phyloP scores from a whole-genome alignment of 768 basidiomycete species.

The Cantharellus anzutake region DNA sequence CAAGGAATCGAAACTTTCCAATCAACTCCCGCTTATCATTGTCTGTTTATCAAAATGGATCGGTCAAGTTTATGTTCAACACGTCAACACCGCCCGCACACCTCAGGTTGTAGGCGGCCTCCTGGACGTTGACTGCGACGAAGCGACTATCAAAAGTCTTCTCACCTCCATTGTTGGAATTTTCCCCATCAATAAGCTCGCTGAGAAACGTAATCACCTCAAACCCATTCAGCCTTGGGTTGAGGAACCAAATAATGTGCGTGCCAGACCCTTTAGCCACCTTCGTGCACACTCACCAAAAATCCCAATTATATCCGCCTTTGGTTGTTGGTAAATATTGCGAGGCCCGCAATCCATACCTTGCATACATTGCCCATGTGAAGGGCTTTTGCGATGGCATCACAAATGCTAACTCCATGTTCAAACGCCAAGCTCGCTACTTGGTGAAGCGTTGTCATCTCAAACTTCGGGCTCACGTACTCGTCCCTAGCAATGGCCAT shows the following conservation, averaged over 20 bases:
- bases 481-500: constrained; percentile 73
- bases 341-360: constrained; percentile 92
- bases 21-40: constrained; percentile 96
- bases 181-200: constrained; percentile 95
- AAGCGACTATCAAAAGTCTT: constrained; percentile 85
- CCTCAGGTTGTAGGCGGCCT: constrained; percentile 95
- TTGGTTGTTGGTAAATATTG: constrained; percentile 98
- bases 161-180: constrained; percentile 87
- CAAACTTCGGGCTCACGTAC: constrained; percentile 93
- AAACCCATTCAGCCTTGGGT: constrained; percentile 97
- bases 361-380: constrained; percentile 97
- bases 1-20: constrained; percentile 90
- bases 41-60: constrained; percentile 98
- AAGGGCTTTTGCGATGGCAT: constrained; percentile 99
- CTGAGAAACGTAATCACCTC: constrained; percentile 86
- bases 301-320: constrained; percentile 87
- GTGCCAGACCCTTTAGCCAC: constrained; percentile 15
- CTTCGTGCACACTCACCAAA: constrained; percentile 6
- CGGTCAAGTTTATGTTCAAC: constrained; percentile 91
- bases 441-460: constrained; percentile 88
- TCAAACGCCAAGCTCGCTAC: constrained; percentile 98
- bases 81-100: constrained; percentile 91
- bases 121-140: constrained; percentile 96
- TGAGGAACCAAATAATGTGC: constrained; percentile 87
- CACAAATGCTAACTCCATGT: constrained; percentile 99